Conservation (phyloP, 2,329 filamentous ascomycete genomes). For the Alternaria brassicae region DNA sequence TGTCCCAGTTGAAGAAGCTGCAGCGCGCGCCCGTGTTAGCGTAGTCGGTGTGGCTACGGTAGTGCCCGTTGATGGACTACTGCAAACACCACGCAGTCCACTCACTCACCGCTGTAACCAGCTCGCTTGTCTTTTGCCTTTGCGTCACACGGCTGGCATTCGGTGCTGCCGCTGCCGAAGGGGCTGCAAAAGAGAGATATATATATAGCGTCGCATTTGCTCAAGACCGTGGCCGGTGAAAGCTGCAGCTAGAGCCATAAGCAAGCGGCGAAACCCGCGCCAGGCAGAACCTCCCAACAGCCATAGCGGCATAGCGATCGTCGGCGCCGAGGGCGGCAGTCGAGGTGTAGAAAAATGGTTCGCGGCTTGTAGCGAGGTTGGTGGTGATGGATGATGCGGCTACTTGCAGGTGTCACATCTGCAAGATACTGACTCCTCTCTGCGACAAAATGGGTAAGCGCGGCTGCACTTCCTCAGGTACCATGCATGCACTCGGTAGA, state of each 20-base stretch:
- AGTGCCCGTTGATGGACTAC: conserved; percentile 10
- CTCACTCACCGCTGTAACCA: conserved; percentile 22
- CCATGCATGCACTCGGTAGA: not conserved
- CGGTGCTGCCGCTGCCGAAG: not conserved
- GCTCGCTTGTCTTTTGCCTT: not conserved
- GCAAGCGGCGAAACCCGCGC: conserved; percentile 2
- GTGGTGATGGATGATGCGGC: not conserved
- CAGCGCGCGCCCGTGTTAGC: conserved; percentile 4
- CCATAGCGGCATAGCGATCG: not conserved
- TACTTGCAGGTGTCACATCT: not conserved
- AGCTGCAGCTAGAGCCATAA: not conserved
- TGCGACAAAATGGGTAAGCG: conserved; percentile 7
- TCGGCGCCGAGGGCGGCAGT: conserved; percentile 3
- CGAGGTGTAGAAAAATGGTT: not conserved
- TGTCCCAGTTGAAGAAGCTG: conserved; percentile 8
- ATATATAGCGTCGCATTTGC: conserved; percentile 6
- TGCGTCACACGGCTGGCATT: not conserved
- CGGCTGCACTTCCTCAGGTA: not conserved
- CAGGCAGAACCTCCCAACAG: conserved; percentile 12
- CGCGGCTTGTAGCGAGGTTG: conserved; percentile 2
- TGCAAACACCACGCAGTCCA: conserved; percentile 12
- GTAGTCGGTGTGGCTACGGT: conserved; percentile 19
- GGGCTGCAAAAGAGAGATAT: not conserved
- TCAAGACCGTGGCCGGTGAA: conserved; percentile 5
- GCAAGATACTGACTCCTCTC: not conserved